A percentile compares a stretch with the other conserved stretches of the same genome.
phyloP scores from a whole-genome alignment of 1,284 basidiomycete genomes.

The Sporisorium exsertum region DNA sequence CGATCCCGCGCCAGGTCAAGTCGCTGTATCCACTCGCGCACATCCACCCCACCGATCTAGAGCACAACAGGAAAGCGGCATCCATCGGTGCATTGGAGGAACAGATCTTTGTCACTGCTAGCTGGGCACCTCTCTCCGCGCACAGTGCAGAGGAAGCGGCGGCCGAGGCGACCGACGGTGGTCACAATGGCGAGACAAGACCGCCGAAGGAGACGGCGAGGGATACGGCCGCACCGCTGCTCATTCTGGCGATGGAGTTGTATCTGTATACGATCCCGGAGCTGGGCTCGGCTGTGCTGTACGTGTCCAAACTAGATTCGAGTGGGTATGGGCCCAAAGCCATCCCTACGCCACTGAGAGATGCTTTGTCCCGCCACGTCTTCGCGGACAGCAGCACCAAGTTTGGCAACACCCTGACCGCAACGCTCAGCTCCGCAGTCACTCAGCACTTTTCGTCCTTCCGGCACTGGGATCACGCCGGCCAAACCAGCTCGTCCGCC shows the following conservation, averaged over 20 bases:
- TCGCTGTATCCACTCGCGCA: conserved; percentile 66
- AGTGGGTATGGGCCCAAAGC: conserved; percentile 78
- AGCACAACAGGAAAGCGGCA: conserved; percentile 25
- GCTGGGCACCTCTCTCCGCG: conserved; percentile 25
- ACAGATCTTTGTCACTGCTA: conserved; percentile 54
- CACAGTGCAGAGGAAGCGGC: not conserved
- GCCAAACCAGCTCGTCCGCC: not conserved
- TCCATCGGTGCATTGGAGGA: conserved; percentile 33
- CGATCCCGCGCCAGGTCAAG: conserved; percentile 56
- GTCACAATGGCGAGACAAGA: not conserved
- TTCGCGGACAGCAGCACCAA: conserved; percentile 5
- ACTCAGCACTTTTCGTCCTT: conserved; percentile 76
- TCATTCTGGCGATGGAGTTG: conserved; percentile 84
- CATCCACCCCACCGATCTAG: conserved; percentile 48
- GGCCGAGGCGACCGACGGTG: not conserved
- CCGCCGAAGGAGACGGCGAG: conserved; percentile 67
- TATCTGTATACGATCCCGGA: conserved; percentile 81
- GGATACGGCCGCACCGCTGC: conserved; percentile 35
- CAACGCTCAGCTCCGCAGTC: conserved; percentile 78
- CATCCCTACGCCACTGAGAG: conserved; percentile 20
- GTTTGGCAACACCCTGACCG: conserved; percentile 71
- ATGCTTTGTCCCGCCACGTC: conserved; percentile 8
- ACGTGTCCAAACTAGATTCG: conserved; percentile 93
- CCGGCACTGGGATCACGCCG: conserved; percentile 70
- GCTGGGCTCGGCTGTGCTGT: conserved; percentile 80